Percentiles rank a stretch among this genome's conserved stretches.
phyloP scores from a whole-genome alignment of 106 monocot genomes.

The Apostasia ramifera region DNA sequence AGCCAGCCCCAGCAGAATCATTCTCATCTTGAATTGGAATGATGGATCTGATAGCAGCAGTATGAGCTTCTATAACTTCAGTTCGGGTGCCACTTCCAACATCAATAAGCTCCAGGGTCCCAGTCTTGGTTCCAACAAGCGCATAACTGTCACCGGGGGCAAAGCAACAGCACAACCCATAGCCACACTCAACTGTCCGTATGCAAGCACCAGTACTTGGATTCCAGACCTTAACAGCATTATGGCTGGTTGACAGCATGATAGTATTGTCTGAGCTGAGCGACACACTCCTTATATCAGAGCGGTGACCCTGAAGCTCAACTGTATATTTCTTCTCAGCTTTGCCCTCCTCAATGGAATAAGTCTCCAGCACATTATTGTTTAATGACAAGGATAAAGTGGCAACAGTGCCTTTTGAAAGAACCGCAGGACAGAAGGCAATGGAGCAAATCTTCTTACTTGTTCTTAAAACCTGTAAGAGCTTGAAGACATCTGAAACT shows the following conservation, averaged over 20 bases:
- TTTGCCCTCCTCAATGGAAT: conserved; percentile 41
- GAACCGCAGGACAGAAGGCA: conserved; percentile 65
- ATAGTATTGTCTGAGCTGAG: conserved; percentile 74
- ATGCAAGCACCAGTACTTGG: conserved; percentile 78
- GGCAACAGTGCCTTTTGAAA: conserved; percentile 40
- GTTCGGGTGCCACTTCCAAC: conserved; percentile 69
- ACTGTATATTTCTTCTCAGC: conserved; percentile 47
- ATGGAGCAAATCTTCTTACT: conserved; percentile 84
- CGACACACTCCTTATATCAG: conserved; percentile 80
- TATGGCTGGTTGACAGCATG: conserved; percentile 90
- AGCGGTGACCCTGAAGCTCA: conserved; percentile 92
- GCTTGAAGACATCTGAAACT: conserved; percentile 80
- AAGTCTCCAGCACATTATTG: conserved; percentile 86
- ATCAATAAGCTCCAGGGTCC: conserved; percentile 79
- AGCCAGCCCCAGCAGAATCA: conserved; percentile 50
- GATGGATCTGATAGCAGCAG: conserved; percentile 56
- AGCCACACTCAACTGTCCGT: conserved; percentile 80
- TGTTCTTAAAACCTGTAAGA: conserved; percentile 45
- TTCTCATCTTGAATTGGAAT: conserved; percentile 40
- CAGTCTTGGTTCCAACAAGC: conserved; percentile 83
- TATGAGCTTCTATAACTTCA: conserved; percentile 77
- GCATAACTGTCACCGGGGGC: conserved; percentile 67
- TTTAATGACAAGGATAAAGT: conserved; percentile 73
- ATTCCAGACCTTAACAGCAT: conserved; percentile 96
- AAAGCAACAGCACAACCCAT: conserved; percentile 81